Percentiles rank a stretch among this genome's conserved stretches.
phyloP scores from a whole-genome alignment of 768 basidiomycete genomes.

The Suillus clintonianus region DNA sequence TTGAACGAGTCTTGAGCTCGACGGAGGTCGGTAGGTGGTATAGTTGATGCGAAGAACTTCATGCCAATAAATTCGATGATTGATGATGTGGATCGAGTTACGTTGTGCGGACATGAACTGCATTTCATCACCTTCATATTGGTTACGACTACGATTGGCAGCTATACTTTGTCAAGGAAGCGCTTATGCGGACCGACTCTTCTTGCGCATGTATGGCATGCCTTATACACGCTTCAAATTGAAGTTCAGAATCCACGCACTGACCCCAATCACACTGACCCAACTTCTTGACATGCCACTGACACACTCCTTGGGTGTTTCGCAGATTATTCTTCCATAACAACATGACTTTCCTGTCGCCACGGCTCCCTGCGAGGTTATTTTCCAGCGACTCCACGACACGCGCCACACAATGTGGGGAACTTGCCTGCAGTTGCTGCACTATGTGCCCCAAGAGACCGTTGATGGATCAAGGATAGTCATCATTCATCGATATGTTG shows the following conservation, averaged over 20 bases:
- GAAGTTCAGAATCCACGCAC: not conserved
- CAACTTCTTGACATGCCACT: slow-evolving; percentile 92
- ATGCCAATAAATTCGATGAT: too few relatives aligned
- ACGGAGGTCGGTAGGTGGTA: too few relatives aligned
- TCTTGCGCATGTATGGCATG: not conserved
- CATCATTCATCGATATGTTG: slow-evolving; percentile 75
- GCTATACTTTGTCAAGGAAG: not conserved
- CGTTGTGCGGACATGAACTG: too few relatives aligned
- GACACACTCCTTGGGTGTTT: slow-evolving; percentile 92
- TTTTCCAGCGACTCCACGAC: slow-evolving; percentile 97
- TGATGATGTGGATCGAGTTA: too few relatives aligned
- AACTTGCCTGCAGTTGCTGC: slow-evolving; percentile 70
- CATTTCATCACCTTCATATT: too few relatives aligned
- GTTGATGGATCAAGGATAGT: slow-evolving; percentile 74
- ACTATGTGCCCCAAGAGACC: slow-evolving; percentile 42
- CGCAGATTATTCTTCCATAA: slow-evolving; percentile 97
- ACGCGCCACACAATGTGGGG: slow-evolving; percentile 96
- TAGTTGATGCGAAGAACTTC: too few relatives aligned
- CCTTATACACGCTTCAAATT: not conserved
- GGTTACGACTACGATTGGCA: not conserved
- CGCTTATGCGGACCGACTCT: not conserved
- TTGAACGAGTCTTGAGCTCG: too few relatives aligned
- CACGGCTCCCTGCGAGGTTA: slow-evolving; percentile 92
- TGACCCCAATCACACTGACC: slow-evolving; percentile 3
- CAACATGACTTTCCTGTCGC: slow-evolving; percentile 93